Evolutionary conservation across 1,284 basidiomycete species (phyloP).

Genomic region (Rhodotorula sp.): DNA sequence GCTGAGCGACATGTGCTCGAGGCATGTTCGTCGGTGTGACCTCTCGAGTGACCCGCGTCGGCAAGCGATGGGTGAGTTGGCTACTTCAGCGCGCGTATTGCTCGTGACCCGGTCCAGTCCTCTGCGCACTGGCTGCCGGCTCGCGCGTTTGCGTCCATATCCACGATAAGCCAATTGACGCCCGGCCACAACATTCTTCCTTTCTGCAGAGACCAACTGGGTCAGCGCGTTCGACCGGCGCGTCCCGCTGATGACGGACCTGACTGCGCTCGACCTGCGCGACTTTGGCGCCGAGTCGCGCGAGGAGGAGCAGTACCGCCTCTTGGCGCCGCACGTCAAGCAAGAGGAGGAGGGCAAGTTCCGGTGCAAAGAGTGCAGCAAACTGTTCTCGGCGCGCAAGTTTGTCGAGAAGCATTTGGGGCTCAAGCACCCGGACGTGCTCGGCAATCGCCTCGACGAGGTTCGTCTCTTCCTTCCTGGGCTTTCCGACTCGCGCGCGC

Average conservation of each 20-base stretch:
- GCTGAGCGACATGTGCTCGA: constrained; percentile 86
- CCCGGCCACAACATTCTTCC: neutral
- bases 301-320: constrained; percentile 73
- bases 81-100: no score
- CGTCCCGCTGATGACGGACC: constrained; percentile 70
- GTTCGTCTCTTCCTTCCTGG: constrained; percentile 16
- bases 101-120: neutral
- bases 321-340: constrained; percentile 74
- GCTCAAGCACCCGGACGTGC: constrained; percentile 45
- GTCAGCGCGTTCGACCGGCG: constrained; percentile 80
- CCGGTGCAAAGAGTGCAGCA: constrained; percentile 88
- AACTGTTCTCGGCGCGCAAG: constrained; percentile 90
- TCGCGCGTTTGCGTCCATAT: no score
- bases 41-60: neutral
- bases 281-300: constrained; percentile 78
- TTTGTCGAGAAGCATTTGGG: constrained; percentile 75
- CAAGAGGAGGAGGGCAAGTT: constrained; percentile 94
- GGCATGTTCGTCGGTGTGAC: constrained; percentile 63
- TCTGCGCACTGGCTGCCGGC: neutral
- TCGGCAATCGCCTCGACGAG: constrained; percentile 40
- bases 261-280: constrained; percentile 71
- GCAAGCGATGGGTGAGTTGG: neutral
- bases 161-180: neutral
- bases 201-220: constrained; percentile 72
- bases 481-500: no score